Conservation (phyloP, 345 rosid genomes). For the Combretum micranthum region DNA sequence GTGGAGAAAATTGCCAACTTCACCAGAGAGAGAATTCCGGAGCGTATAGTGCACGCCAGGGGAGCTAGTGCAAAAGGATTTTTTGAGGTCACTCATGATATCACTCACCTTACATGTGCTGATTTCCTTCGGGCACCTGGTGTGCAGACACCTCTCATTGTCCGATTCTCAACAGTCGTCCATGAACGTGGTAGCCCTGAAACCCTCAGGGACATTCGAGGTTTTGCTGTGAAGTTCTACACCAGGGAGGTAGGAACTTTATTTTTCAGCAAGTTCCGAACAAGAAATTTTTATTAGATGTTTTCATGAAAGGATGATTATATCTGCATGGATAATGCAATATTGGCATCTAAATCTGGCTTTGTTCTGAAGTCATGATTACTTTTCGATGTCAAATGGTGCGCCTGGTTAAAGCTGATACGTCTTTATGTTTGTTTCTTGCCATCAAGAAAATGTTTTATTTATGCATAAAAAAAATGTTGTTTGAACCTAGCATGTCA, state of each 20-base stretch:
- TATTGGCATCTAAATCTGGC: no score
- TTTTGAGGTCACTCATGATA: constrained; percentile 94
- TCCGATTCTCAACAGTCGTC: constrained; percentile 95
- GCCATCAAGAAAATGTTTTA: no score
- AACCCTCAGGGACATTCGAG: constrained; percentile 93
- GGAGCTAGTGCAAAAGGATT: constrained; percentile 99
- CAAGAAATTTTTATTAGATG: not conserved
- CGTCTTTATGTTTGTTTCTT: no score
- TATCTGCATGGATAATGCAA: no score
- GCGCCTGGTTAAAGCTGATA: no score
- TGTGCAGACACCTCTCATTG: constrained; percentile 90
- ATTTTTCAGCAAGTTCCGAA: not conserved
- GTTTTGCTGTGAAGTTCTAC: constrained; percentile 96
- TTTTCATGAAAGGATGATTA: no score
- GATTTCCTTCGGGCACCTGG: constrained; percentile 95
- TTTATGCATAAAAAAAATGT: no score
- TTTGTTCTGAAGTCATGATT: no score
- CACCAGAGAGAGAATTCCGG: constrained; percentile 90
- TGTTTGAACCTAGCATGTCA: no score
- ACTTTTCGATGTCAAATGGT: no score
- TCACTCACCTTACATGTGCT: constrained; percentile 71
- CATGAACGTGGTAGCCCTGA: constrained; percentile 99
- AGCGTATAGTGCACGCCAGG: constrained; percentile 97
- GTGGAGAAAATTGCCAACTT: constrained; percentile 90
- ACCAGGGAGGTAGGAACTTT: constrained; percentile 72